Conservation (phyloP, 2,329 filamentous ascomycete genomes). For the Bipolaris zeicola region DNA sequence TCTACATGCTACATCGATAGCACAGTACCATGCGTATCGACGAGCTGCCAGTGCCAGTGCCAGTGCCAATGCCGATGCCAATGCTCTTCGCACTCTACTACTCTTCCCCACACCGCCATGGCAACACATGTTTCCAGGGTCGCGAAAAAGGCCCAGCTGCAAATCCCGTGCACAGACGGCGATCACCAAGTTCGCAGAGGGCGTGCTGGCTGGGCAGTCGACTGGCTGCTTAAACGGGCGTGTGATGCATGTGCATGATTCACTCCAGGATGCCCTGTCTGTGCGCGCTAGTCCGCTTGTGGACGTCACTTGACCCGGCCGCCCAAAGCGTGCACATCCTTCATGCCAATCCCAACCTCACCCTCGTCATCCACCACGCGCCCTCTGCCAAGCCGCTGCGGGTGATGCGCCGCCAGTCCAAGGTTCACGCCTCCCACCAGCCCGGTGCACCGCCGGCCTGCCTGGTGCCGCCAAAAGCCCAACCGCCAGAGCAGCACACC, state of each 20-base stretch:
- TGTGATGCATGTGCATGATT: constrained; percentile 36
- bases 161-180: constrained; percentile 10
- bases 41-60: no score
- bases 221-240: constrained; percentile 15
- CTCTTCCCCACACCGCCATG: constrained; percentile 4
- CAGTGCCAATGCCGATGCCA: neutral
- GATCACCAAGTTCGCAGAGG: constrained; percentile 11
- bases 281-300: constrained; percentile 21
- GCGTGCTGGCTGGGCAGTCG: constrained; percentile 17
- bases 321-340: neutral
- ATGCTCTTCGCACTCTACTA: neutral
- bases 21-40: no score
- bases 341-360: neutral
- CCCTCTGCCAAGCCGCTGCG: neutral
- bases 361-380: neutral
- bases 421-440: neutral
- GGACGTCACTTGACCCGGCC: constrained; percentile 13
- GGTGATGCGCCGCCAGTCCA: neutral
- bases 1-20: no score
- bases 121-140: constrained; percentile 1
- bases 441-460: neutral
- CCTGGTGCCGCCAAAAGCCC: neutral
- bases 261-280: constrained; percentile 19
- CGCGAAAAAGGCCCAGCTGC: constrained; percentile 4
- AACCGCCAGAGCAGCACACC: neutral